Base-by-base conservation (phyloP, 768 basidiomycete species). In the Leccinellum luteum region DNA sequence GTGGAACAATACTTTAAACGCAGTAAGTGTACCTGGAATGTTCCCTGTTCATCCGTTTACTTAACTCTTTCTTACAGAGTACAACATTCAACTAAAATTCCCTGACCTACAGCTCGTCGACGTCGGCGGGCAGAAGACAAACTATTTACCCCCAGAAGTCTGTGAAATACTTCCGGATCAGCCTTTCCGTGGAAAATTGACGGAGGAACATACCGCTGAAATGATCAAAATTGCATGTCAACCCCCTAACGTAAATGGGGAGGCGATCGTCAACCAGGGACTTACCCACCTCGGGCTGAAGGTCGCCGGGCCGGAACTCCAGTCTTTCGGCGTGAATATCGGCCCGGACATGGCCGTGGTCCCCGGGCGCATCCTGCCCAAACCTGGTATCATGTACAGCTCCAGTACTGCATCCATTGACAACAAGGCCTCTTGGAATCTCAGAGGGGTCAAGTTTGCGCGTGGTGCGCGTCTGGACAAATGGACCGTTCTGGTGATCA, bases 401-500 rank as follows among this genome's bases (percentile, higher is more conserved):
- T 66, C 60, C 3, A 57, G 68, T 10, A 71, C 72, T 4, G 64
- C 62, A 4, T 27, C 55, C 25, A 72, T 81, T 21, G 78, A 81
- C 58, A 76, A 81, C 1, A 71, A 65, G 50, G 82, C 81, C 31
- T 76, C 79, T 48, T 83, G 81, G 81, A 83, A 84, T 58, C 65
- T 84, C 49, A 72, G 81, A 48, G 77, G 79, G 45, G 78, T 73
- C 79, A 83, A 80, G 62, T 92, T 92, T 64, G 73, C 82, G 3
- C 71, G 67, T 25, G 87, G 88, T 10, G 83, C 76, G 7, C 71
- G 64, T 14, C 69, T 93, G 50, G 74, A 75, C 23, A 81, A 81
- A 23, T 91, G 89, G 88, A 81, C 78, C 1, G 85, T 91, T 12
- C 73, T 93, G 14, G 73, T 90, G 44, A 83, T 93, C 61, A 73